Percentiles rank a stretch among this genome's conserved stretches.
Conservation (phyloP, 371 early-diverging fungal species). For the Gilbertella persicaria region DNA sequence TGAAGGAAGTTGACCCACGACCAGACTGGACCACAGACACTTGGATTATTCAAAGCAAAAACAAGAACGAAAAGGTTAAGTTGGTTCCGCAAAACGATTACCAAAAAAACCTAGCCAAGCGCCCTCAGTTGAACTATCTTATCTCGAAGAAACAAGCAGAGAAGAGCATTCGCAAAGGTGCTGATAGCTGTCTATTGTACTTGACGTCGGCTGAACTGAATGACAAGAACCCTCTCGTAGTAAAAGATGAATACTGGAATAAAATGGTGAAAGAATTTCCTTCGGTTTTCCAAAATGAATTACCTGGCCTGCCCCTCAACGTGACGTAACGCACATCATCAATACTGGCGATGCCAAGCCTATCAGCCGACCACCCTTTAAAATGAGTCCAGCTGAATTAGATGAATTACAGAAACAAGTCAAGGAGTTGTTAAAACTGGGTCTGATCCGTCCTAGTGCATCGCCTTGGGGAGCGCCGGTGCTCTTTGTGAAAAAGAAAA, state of each 20-base stretch:
- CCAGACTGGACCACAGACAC: slow-evolving; percentile 12
- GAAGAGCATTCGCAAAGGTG: background rate
- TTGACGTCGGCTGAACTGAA: background rate
- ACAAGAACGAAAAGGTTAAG: background rate
- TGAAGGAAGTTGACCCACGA: slow-evolving; percentile 2
- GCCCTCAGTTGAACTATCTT: background rate
- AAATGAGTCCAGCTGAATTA: slow-evolving; percentile 19
- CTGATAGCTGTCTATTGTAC: background rate
- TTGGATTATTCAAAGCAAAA: background rate
- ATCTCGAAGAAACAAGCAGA: background rate
- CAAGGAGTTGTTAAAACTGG: slow-evolving; percentile 5
- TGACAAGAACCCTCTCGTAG: background rate
- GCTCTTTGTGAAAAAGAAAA: slow-evolving; percentile 46
- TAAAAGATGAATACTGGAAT: background rate
- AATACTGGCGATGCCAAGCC: too few species aligned
- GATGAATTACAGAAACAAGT: slow-evolving; percentile 17
- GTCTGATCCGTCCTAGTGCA: slow-evolving; percentile 21
- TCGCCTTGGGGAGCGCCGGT: slow-evolving; percentile 47
- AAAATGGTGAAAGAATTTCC: too few species aligned
- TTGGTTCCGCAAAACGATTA: background rate
- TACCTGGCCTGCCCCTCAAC: too few species aligned
- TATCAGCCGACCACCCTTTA: too few species aligned
- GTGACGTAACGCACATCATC: too few species aligned
- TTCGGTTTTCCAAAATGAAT: too few species aligned
- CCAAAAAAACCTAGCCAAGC: background rate